Percentiles rank a stretch among this genome's conserved stretches.
Conservation (phyloP, 2,329 filamentous ascomycete genomes). For the Fusarium hostae region DNA sequence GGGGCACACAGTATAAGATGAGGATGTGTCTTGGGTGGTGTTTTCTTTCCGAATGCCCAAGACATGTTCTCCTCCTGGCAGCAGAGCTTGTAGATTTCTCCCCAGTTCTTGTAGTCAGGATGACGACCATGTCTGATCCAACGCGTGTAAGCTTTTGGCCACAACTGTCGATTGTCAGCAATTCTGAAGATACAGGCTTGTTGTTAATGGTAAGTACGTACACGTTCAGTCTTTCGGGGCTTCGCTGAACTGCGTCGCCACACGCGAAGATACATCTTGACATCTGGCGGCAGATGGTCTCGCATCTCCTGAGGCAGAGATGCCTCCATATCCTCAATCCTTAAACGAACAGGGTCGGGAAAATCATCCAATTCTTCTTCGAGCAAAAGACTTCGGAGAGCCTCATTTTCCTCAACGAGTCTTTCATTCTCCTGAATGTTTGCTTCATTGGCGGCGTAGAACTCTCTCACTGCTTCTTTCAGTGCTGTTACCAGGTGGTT, state of each 20-base stretch:
- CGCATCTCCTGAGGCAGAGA: not conserved
- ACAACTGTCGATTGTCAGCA: slow-evolving; percentile 14
- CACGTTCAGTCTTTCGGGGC: slow-evolving; percentile 5
- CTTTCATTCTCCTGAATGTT: not conserved
- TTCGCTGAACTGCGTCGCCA: not conserved
- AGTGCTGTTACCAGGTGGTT: accelerated
- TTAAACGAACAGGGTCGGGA: not conserved
- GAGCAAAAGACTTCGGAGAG: not conserved
- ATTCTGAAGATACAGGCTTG: accelerated
- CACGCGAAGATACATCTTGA: accelerated
- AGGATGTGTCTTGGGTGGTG: slow-evolving; percentile 19
- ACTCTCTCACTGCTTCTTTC: not conserved
- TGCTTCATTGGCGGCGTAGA: not conserved
- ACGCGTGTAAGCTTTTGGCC: not conserved
- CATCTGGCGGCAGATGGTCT: accelerated
- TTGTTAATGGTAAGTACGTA: not conserved
- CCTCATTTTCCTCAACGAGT: not conserved
- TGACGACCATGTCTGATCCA: not conserved
- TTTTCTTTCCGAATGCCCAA: not conserved
- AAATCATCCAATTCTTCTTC: not conserved
- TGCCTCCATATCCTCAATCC: not conserved
- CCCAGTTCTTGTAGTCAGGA: not conserved
- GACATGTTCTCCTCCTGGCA: slow-evolving; percentile 41
- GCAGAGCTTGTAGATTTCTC: slow-evolving; percentile 15
- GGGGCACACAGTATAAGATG: slow-evolving; percentile 16